Conservation (phyloP, 2,329 filamentous ascomycete genomes). For the Fonsecaea multimorphosa region DNA sequence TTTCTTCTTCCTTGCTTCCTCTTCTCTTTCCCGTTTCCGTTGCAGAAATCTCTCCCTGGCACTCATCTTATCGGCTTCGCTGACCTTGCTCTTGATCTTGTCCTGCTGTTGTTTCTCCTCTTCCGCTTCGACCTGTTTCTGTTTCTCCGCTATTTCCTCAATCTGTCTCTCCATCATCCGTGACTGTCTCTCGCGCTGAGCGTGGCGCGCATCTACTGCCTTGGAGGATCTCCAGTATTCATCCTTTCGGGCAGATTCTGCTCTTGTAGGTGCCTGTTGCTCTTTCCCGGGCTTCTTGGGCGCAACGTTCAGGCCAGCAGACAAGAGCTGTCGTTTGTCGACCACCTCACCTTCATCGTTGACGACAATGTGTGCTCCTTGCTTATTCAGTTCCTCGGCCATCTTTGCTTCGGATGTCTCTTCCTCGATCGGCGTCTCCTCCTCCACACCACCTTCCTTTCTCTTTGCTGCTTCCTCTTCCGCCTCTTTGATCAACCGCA, state of each 20-base stretch:
- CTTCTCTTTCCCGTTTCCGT: conserved; percentile 60
- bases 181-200: conserved; percentile 62
- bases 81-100: conserved; percentile 65
- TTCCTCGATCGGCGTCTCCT: conserved; percentile 41
- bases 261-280: conserved; percentile 18
- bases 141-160: conserved; percentile 61
- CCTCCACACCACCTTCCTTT: conserved; percentile 45
- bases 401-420: conserved; percentile 59
- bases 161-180: conserved; percentile 67
- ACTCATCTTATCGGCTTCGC: conserved; percentile 62
- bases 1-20: conserved; percentile 42
- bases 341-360: conserved; percentile 70
- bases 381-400: conserved; percentile 61
- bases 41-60: conserved; percentile 68
- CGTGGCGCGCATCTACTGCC: conserved; percentile 48
- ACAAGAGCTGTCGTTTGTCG: conserved; percentile 67
- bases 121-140: conserved; percentile 63
- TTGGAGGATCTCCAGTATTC: conserved; percentile 39
- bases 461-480: conserved; percentile 48
- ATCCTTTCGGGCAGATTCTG: conserved; percentile 19
- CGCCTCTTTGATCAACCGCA: conserved; percentile 63
- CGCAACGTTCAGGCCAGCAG: conserved; percentile 66
- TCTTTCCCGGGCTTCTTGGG: conserved; percentile 54
- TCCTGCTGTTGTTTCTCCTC: conserved; percentile 60
- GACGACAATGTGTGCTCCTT: conserved; percentile 60